A percentile compares a stretch with the other conserved stretches of the same genome.
Conservation (phyloP, 345 rosid species). For the Fremontodendron californicum region DNA sequence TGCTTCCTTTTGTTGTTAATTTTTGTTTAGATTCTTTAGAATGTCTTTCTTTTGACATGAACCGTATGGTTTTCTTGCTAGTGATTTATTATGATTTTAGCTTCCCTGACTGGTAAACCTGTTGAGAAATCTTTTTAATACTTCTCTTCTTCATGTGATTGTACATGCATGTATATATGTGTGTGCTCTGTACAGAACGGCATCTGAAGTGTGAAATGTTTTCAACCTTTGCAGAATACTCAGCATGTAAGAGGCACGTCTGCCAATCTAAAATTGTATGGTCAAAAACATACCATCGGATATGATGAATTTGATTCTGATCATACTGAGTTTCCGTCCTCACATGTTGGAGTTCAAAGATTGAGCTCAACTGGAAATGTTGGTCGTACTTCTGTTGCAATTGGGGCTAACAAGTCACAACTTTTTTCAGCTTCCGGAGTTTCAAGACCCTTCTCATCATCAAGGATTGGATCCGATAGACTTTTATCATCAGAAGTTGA, state of each 20-base stretch:
- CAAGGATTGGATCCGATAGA: slow-evolving; percentile 38
- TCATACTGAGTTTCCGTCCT: slow-evolving; percentile 40
- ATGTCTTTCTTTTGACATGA: background rate
- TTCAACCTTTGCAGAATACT: slow-evolving; percentile 31
- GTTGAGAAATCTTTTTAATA: background rate
- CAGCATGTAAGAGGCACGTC: slow-evolving; percentile 46
- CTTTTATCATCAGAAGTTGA: slow-evolving; percentile 38
- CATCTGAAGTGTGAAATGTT: slow-evolving; percentile 16
- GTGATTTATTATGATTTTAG: background rate
- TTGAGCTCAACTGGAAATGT: slow-evolving; percentile 35
- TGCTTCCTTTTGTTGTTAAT: background rate
- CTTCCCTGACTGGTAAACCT: slow-evolving; percentile 11
- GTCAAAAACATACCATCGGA: slow-evolving; percentile 38
- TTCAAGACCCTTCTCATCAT: slow-evolving; percentile 40
- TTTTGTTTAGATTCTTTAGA: background rate
- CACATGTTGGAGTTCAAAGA: slow-evolving; percentile 54
- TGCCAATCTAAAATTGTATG: slow-evolving; percentile 40
- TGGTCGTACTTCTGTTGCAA: slow-evolving; percentile 42
- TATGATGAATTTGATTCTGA: slow-evolving; percentile 53
- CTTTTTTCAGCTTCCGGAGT: slow-evolving; percentile 40
- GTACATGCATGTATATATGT: background rate
- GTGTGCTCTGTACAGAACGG: slow-evolving; percentile 9
- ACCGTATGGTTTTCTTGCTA: background rate
- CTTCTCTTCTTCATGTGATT: slow-evolving; percentile 8
- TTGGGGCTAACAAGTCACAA: slow-evolving; percentile 46